Base-by-base conservation (phyloP, 768 basidiomycete species). In the Suillus fuscotomentosus region DNA sequence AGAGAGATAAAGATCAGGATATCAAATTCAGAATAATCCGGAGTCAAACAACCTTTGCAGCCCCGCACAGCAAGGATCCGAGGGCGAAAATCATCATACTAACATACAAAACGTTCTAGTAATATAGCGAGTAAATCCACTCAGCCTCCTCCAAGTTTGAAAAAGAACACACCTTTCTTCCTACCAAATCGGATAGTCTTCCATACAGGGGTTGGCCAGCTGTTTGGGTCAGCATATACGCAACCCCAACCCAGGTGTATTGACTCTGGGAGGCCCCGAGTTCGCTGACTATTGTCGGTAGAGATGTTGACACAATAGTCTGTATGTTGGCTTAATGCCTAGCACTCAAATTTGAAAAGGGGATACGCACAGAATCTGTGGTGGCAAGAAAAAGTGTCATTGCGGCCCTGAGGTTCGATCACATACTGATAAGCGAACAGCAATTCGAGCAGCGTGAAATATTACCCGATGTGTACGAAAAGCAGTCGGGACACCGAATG, bases 221-320 rank as follows among this genome's bases (percentile, higher is more conserved):
- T 1, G 92, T 94, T 70, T 94, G 92, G 1, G 92, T 92, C 63
- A 94, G 83, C 84, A 94, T 86, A 70, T 95, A 95, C 17, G 90
- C 83, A 39, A 92, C 89, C 20, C 88, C 90, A 59, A 95, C 90
- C 93, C 93, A 95, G 27, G 89, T 91, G 71, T 94, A 95, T 71
- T 93, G 86, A 60, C 79, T 83, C 63, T 87, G 83, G 39, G 88
- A 84, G 20, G 90, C 91, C 36, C 79, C 67, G 39, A 95, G 82
- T 48, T 92, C 84, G 64, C 83, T 85, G 17, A 88, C 81, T 66
- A 95, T 94, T 22, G 92, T 93, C 17, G 93, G 94, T 62, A 95
- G 76, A 70, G 86, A 87, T 20, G 93, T 95, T 42, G 93, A 94
- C 41, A 95, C 90, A 67, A 94, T 89, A 11, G 84, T 86, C 83